Evolutionary conservation across 2,329 filamentous ascomycete species (phyloP).

Genomic region (Tothia fuscella): DNA sequence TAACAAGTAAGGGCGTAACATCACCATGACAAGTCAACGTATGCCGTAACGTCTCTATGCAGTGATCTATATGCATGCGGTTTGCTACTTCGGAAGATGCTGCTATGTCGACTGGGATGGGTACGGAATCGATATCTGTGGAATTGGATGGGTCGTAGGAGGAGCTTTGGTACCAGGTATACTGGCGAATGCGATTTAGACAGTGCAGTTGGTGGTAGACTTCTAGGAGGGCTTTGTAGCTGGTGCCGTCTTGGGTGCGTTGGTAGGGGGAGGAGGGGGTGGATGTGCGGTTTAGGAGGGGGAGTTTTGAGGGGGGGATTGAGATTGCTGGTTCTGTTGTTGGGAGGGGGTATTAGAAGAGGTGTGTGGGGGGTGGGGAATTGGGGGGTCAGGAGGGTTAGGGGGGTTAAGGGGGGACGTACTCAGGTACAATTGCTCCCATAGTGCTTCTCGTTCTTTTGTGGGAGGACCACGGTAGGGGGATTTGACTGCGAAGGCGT

Average conservation of each 20-base stretch:
- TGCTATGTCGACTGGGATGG: slow-evolving; percentile 2
- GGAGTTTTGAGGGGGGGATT: slow-evolving; percentile 9
- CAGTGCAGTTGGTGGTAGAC: slow-evolving; percentile 14
- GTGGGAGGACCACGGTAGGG: slow-evolving; percentile 12
- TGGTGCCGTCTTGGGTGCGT: neutral
- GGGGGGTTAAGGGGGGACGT: slow-evolving; percentile 6
- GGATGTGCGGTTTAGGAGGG: slow-evolving; percentile 1
- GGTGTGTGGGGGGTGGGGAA: slow-evolving; percentile 1
- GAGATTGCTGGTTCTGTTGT: too few relatives aligned
- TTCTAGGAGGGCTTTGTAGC: slow-evolving; percentile 11
- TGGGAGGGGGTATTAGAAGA: neutral
- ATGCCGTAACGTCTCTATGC: slow-evolving; percentile 11
- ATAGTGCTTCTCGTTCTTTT: slow-evolving; percentile 10
- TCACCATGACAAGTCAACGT: slow-evolving; percentile 12
- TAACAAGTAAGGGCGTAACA: slow-evolving; percentile 10
- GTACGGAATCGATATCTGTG: neutral
- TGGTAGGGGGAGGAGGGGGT: neutral
- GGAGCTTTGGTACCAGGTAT: slow-evolving; percentile 10
- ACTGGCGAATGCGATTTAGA: slow-evolving; percentile 12
- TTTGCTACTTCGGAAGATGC: neutral
- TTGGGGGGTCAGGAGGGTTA: too few relatives aligned
- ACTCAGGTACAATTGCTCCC: slow-evolving; percentile 11
- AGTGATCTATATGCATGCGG: slow-evolving; percentile 13
- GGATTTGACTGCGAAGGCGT: slow-evolving; percentile 9
- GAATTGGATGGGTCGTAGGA: slow-evolving; percentile 1